A percentile compares a stretch with the other conserved stretches of the same genome.
phyloP scores from a whole-genome alignment of 1,284 basidiomycete genomes.

The Ustilago lituana region DNA sequence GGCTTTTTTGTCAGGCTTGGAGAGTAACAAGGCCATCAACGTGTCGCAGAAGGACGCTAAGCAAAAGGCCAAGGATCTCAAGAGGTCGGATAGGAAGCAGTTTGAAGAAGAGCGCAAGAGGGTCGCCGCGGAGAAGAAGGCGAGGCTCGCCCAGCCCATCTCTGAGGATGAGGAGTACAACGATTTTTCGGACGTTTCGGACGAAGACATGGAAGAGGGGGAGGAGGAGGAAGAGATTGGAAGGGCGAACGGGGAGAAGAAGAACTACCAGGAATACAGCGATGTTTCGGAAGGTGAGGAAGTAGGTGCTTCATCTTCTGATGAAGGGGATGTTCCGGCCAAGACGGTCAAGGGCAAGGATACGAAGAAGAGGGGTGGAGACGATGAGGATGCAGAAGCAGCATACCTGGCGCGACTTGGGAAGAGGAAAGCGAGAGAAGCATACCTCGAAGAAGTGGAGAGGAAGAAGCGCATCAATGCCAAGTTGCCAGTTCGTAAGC shows the following conservation, averaged over 20 bases:
- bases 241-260: constrained; percentile 16
- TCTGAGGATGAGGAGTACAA: constrained; percentile 32
- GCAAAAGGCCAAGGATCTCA: constrained; percentile 34
- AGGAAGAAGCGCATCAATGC: constrained; percentile 38
- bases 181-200: constrained; percentile 69
- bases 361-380: constrained; percentile 18
- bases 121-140: constrained; percentile 59
- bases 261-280: constrained; percentile 44
- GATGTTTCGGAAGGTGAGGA: constrained; percentile 47
- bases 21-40: constrained; percentile 28
- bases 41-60: constrained; percentile 41
- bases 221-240: constrained; percentile 16
- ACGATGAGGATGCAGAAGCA: constrained; percentile 48
- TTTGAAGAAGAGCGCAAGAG: constrained; percentile 30
- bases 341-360: constrained; percentile 4
- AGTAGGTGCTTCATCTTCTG: constrained; percentile 21
- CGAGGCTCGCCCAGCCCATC: constrained; percentile 78
- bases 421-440: constrained; percentile 42
- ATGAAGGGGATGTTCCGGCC: constrained; percentile 1
- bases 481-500: constrained; percentile 31
- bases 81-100: constrained; percentile 20
- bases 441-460: constrained; percentile 25
- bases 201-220: constrained; percentile 69
- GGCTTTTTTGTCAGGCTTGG: constrained; percentile 26
- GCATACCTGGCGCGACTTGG: constrained; percentile 39